Evolutionary conservation across 495 filamentous ascomycete species (phyloP).

Genomic region (Platismatia glauca): DNA sequence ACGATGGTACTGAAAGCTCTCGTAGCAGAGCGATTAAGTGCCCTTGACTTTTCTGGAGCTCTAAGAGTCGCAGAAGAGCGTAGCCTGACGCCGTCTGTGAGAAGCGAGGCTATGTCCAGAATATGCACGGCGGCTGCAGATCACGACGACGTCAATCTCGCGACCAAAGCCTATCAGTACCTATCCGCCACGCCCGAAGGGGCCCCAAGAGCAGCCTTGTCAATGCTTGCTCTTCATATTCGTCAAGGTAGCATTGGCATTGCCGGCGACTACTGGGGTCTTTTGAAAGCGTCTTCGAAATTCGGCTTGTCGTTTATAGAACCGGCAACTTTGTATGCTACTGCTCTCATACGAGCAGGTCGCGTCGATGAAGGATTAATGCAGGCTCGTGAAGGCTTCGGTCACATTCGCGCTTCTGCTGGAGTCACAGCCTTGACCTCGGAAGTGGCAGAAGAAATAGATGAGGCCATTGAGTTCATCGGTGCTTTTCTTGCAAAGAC

Average conservation of each 20-base stretch:
- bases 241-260: constrained; percentile 67
- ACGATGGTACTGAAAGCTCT: constrained; percentile 64
- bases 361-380: constrained; percentile 66
- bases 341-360: constrained; percentile 72
- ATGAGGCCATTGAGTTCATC: constrained; percentile 78
- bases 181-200: constrained; percentile 41
- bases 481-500: constrained; percentile 44
- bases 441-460: constrained; percentile 68
- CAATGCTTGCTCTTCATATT: constrained; percentile 75
- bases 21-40: constrained; percentile 58
- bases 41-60: constrained; percentile 56
- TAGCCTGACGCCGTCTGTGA: constrained; percentile 39
- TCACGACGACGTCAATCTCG: constrained; percentile 58
- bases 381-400: constrained; percentile 74
- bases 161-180: constrained; percentile 55
- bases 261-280: constrained; percentile 67
- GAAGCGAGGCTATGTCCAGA: constrained; percentile 45
- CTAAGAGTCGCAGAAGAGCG: constrained; percentile 51
- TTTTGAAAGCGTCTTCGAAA: constrained; percentile 41
- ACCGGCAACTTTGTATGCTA: constrained; percentile 75
- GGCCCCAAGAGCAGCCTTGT: constrained; percentile 59
- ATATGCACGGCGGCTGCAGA: constrained; percentile 71
- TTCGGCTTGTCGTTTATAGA: constrained; percentile 66
- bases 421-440: constrained; percentile 29
- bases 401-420: constrained; percentile 52